Percentiles rank a stretch among this genome's conserved stretches.
Evolutionary conservation across 2,329 filamentous ascomycete species (phyloP).

Genomic region (Ophiostoma angusticollis): DNA sequence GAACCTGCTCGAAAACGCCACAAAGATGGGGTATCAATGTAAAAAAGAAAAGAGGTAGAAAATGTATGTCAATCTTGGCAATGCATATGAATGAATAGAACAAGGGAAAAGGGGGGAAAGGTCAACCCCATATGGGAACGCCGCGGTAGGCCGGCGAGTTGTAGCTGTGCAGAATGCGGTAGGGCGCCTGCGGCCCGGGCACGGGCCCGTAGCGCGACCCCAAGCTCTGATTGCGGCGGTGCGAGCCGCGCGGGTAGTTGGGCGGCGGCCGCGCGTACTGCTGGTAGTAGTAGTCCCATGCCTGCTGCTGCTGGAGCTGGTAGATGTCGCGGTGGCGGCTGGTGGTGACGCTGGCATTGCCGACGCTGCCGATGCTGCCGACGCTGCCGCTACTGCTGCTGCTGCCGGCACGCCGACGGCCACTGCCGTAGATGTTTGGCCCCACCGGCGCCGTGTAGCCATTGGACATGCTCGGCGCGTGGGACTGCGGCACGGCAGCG

Average conservation of each 20-base stretch:
- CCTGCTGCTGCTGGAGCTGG: constrained; percentile 13
- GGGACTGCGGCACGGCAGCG: background rate
- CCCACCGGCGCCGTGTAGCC: constrained; percentile 1
- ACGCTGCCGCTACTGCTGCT: constrained; percentile 14
- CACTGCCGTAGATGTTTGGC: constrained; percentile 11
- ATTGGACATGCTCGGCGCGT: constrained; percentile 4
- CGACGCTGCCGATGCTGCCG: constrained; percentile 19
- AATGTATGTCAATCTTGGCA: no score
- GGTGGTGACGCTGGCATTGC: constrained; percentile 14
- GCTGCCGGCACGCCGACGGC: background rate
- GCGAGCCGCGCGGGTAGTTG: constrained; percentile 22
- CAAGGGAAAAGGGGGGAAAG: constrained; percentile 3
- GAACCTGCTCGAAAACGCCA: background rate
- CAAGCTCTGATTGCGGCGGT: constrained; percentile 27
- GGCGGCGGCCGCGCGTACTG: constrained; percentile 22
- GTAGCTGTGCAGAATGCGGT: constrained; percentile 44
- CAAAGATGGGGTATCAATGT: constrained; percentile 1
- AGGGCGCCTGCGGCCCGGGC: constrained; percentile 22
- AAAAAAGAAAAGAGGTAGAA: background rate
- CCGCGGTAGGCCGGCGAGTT: constrained; percentile 44
- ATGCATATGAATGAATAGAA: background rate
- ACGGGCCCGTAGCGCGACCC: constrained; percentile 18
- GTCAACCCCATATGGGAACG: constrained; percentile 41
- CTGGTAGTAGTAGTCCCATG: constrained; percentile 22
- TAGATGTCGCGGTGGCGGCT: constrained; percentile 12